Base-by-base conservation (phyloP, 73 alveolate species). In the Symbiodinium pilosum region DNA sequence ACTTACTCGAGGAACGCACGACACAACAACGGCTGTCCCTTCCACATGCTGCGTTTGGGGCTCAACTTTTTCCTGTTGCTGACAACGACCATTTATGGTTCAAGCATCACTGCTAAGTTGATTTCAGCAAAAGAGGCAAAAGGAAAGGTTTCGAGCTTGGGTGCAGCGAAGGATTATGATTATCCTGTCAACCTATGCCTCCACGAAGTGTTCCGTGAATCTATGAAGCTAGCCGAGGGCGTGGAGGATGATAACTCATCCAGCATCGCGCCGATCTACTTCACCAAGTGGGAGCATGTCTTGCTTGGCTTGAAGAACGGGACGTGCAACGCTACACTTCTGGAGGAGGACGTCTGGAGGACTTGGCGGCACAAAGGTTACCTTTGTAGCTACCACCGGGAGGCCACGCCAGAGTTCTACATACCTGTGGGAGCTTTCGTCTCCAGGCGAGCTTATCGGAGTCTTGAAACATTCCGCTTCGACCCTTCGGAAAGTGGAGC, bases 401-500 rank as follows among this genome's bases (percentile, higher is more conserved):
- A 4, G 30, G 71, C 68, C 24, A n/a, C 24, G 30, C 75, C 69
- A 0, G 41, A 2, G 43, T 24, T 43, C 47, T 84, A 84, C 75
- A 43, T 84, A 42, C 71, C 92, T 84, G 24, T 43, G 1, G 92
- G 92, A 43, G 71, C 43, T 0, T 41, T 43, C 41, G 92, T 84
- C 30, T 84, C 92, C 92, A 84, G 52, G 26, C 92, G 92, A 84
- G 92, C 92, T 42, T 84, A 84, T 28, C 71, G 43, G 75, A 84
- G 73, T 14, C 71, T 84, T 14, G 92, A 84, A 84, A 26, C 92
- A 11, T 84, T 84, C 92, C 43, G 73, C 43, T 84, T 43, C 42
- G 42, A 16, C 42, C 30, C 73, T 32, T 26, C 43, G 3, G 44
- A 42, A 40, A 11, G 43, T 26, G 26, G 1, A 24, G 52, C 71